These are phyloP conservation scores for maize (Zea mays) DNA, from an alignment of 176 grass and related monocot genomes.

Conservation along the genomic window DNA sequence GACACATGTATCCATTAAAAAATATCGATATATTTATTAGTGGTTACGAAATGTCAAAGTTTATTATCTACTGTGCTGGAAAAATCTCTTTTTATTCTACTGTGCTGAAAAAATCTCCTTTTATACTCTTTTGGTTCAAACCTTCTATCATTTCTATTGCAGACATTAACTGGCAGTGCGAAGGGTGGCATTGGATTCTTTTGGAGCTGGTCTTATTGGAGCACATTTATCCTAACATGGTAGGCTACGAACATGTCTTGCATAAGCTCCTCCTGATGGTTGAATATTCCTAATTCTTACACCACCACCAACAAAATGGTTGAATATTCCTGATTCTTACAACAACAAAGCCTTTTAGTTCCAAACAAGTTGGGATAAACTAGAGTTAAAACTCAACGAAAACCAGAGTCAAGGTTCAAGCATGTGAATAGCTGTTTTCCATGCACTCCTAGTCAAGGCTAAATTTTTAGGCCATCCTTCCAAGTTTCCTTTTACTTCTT, in stretches of 20 bases:
- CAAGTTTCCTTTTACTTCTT: too few relatives aligned
- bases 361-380: too few relatives aligned
- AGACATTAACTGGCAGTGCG: conserved; percentile 73
- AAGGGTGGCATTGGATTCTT: conserved; percentile 93
- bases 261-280: neutral
- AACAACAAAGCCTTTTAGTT: too few relatives aligned
- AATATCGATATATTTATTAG: neutral
- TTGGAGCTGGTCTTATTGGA: conserved; percentile 99
- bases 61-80: conserved; percentile 16
- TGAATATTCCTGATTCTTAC: too few relatives aligned
- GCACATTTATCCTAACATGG: conserved; percentile 99
- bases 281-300: conserved; percentile 13
- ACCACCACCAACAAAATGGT: too few relatives aligned
- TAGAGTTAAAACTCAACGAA: too few relatives aligned
- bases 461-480: too few relatives aligned
- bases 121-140: conserved; percentile 25
- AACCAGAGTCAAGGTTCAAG: too few relatives aligned
- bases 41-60: neutral
- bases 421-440: too few relatives aligned
- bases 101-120: neutral
- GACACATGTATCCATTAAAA: neutral
- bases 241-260: conserved; percentile 41
- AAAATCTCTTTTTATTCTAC: neutral
- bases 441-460: too few relatives aligned
- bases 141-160: conserved; percentile 38